These are phyloP conservation scores for Microdochium paspali DNA, from an alignment of 2,329 filamentous ascomycete genomes.

Conservation along the genomic window DNA sequence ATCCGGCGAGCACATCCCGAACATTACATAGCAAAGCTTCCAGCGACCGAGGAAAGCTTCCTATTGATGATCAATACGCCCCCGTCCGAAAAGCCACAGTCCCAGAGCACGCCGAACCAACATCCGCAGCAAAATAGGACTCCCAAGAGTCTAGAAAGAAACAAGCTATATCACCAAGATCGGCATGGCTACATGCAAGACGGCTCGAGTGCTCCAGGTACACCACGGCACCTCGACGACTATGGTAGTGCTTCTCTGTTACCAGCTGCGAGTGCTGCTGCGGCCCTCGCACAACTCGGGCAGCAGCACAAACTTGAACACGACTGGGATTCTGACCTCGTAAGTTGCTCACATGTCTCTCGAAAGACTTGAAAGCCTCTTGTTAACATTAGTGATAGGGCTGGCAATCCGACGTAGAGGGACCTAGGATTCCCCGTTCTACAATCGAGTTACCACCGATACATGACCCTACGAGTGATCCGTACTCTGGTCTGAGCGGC, in stretches of 20 bases:
- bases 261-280: conserved; percentile 69
- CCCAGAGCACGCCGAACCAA: conserved; percentile 18
- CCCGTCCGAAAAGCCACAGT: conserved; percentile 59
- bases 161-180: conserved; percentile 30
- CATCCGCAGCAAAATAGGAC: conserved; percentile 3
- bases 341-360: conserved; percentile 31
- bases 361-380: conserved; percentile 2
- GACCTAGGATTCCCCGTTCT: conserved; percentile 51
- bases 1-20: conserved; percentile 95
- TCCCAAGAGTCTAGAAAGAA: conserved; percentile 2
- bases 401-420: conserved; percentile 63
- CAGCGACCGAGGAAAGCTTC: conserved; percentile 97
- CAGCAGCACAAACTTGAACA: conserved; percentile 64
- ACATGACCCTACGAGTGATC: conserved; percentile 65
- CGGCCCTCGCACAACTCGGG: conserved; percentile 77
- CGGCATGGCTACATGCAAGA: conserved; percentile 60
- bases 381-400: conserved; percentile 37
- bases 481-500: conserved; percentile 53
- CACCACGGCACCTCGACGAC: conserved; percentile 62
- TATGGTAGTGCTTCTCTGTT: conserved; percentile 52
- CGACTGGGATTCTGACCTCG: conserved; percentile 71
- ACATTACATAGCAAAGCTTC: conserved; percentile 95
- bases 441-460: conserved; percentile 68
- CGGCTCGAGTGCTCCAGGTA: conserved; percentile 56
- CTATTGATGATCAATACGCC: conserved; percentile 90